Conservation (phyloP, 352 stramenopile species). For the Globisporangium parvum region DNA sequence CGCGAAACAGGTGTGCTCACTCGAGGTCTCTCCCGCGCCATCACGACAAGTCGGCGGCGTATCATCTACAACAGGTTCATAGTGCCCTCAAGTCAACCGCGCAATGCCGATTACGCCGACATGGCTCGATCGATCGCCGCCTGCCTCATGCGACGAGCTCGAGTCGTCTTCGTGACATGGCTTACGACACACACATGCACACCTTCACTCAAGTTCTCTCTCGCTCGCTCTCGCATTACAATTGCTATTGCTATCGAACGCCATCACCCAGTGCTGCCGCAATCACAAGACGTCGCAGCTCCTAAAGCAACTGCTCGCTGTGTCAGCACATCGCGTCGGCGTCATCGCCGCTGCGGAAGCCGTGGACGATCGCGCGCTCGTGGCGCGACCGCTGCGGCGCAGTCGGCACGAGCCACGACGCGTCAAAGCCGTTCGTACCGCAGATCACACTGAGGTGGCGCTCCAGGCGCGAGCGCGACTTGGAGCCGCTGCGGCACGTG, state of each 20-base stretch:
- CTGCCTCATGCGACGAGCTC: too few species aligned
- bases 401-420: constrained; percentile 57
- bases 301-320: too few species aligned
- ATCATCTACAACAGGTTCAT: too few species aligned
- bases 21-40: too few species aligned
- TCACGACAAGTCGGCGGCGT: too few species aligned
- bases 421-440: constrained; percentile 59
- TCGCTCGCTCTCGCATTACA: too few species aligned
- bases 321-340: constrained; percentile 6
- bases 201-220: too few species aligned
- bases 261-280: not conserved
- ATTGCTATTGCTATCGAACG: not conserved
- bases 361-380: constrained; percentile 60
- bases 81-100: too few species aligned
- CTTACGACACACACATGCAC: too few species aligned
- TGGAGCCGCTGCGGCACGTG: constrained; percentile 43
- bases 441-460: constrained; percentile 74
- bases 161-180: too few species aligned
- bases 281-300: not conserved
- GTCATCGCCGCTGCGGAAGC: constrained; percentile 27
- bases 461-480: constrained; percentile 53
- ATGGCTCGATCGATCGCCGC: too few species aligned
- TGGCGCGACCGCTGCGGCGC: constrained; percentile 34
- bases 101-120: too few species aligned
- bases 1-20: not conserved